Percentiles rank a stretch among this genome's conserved stretches.
These are phyloP conservation scores for Pleurostoma richardsiae DNA, from an alignment of 2,329 filamentous ascomycete species.

Conservation along the genomic window DNA sequence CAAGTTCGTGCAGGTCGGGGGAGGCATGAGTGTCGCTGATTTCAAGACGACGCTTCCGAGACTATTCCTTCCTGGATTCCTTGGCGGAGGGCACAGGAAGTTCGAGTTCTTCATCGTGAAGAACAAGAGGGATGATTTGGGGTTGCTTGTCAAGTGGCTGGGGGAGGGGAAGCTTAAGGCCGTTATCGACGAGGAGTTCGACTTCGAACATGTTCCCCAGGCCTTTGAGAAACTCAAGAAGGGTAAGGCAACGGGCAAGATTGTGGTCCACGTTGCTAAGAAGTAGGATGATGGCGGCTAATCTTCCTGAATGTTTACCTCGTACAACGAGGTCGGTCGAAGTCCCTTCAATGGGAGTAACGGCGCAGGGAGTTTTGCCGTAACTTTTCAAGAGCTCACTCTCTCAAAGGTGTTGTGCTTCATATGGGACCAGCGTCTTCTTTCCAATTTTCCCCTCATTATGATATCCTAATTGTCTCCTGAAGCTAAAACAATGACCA, in stretches of 20 bases:
- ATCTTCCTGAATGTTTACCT: too few species aligned
- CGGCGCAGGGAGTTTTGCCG: too few species aligned
- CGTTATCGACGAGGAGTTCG: conserved; percentile 49
- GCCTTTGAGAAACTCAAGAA: conserved; percentile 55
- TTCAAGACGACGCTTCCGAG: conserved; percentile 14
- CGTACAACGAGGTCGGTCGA: too few species aligned
- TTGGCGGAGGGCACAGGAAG: conserved; percentile 34
- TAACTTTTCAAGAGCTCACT: too few species aligned
- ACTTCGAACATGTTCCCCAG: conserved; percentile 49
- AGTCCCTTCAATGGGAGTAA: too few species aligned
- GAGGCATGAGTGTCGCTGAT: conserved; percentile 14
- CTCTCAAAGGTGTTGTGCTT: too few species aligned
- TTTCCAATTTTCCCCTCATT: too few species aligned
- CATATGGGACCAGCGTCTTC: too few species aligned
- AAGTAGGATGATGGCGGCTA: not conserved
- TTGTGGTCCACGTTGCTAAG: conserved; percentile 34
- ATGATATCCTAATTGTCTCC: too few species aligned
- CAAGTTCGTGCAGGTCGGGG: conserved; percentile 48
- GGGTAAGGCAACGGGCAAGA: conserved; percentile 52
- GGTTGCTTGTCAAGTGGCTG: conserved; percentile 48
- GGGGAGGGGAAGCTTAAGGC: conserved; percentile 51
- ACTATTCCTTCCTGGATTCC: conserved; percentile 21
- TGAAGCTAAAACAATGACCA: too few species aligned
- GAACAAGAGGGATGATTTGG: conserved; percentile 36
- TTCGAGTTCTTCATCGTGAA: conserved; percentile 30